Percentiles rank a stretch among this genome's conserved stretches.
These are phyloP conservation scores for Cerrena zonata DNA, from an alignment of 1,284 basidiomycete genomes.

Conservation along the genomic window DNA sequence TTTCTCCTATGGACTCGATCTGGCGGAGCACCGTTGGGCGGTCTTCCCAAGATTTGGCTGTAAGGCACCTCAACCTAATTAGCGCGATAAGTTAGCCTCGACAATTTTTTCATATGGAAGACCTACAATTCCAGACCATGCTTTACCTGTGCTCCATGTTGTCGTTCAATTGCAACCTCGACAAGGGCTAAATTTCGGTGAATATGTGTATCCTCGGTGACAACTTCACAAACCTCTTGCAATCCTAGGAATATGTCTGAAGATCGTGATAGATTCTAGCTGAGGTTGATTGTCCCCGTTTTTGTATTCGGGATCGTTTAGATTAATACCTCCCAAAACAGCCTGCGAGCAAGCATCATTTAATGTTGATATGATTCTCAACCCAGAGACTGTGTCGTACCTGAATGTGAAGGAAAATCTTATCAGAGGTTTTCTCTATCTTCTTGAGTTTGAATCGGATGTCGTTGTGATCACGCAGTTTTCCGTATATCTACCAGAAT, in stretches of 20 bases:
- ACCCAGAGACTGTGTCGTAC: constrained; percentile 29
- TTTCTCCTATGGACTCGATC: constrained; percentile 77
- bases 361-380: not conserved
- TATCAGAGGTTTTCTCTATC: constrained; percentile 61
- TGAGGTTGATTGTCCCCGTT: constrained; percentile 63
- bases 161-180: constrained; percentile 62
- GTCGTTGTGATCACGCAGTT: constrained; percentile 59
- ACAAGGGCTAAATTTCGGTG: constrained; percentile 47
- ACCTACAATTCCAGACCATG: constrained; percentile 65
- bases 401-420: constrained; percentile 69
- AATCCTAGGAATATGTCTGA: constrained; percentile 65
- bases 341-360: constrained; percentile 48
- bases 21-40: constrained; percentile 73
- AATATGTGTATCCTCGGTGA: not conserved
- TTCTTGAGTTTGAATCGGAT: constrained; percentile 70
- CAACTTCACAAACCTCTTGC: constrained; percentile 49
- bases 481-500: constrained; percentile 49
- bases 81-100: not conserved
- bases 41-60: constrained; percentile 81
- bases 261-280: constrained; percentile 59
- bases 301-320: constrained; percentile 63
- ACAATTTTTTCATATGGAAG: not conserved
- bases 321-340: constrained; percentile 65
- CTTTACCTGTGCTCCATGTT: constrained; percentile 59
- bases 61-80: constrained; percentile 62